phyloP scores from a whole-genome alignment of 768 basidiomycete genomes.

The Suillus placidus region DNA sequence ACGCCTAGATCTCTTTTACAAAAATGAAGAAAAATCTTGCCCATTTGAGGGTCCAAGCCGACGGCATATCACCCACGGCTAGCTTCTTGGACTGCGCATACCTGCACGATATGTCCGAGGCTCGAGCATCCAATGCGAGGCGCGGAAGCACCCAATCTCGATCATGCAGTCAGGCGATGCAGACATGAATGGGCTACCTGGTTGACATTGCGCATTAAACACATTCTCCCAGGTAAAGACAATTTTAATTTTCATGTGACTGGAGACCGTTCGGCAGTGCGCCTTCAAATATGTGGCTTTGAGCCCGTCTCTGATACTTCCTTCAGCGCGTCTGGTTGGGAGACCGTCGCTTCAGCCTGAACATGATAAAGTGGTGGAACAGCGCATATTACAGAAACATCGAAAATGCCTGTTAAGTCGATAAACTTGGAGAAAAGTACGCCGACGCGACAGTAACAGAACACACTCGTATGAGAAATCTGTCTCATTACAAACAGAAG shows the following conservation, averaged over 20 bases:
- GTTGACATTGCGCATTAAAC: background rate
- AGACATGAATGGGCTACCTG: background rate
- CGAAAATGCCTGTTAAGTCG: background rate
- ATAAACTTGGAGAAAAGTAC: background rate
- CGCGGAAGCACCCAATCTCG: background rate
- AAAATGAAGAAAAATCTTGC: background rate
- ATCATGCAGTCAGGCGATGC: background rate
- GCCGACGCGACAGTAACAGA: background rate
- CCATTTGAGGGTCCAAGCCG: background rate
- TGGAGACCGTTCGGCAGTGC: background rate
- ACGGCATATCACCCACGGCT: background rate
- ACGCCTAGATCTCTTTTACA: background rate
- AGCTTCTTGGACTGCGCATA: background rate
- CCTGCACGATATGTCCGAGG: slow-evolving; percentile 1
- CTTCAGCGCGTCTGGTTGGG: background rate
- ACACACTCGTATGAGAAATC: background rate
- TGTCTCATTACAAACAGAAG: background rate
- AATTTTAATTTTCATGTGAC: background rate
- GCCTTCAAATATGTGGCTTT: background rate
- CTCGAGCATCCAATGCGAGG: background rate
- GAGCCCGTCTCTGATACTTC: too few species aligned
- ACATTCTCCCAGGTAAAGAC: background rate
- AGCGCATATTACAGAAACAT: background rate
- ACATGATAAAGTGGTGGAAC: background rate
- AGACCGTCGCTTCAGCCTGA: background rate